Percentiles rank a stretch among this genome's conserved stretches.
Conservation (phyloP, 139 green algal genomes). For the Picochlorum costavermella region DNA sequence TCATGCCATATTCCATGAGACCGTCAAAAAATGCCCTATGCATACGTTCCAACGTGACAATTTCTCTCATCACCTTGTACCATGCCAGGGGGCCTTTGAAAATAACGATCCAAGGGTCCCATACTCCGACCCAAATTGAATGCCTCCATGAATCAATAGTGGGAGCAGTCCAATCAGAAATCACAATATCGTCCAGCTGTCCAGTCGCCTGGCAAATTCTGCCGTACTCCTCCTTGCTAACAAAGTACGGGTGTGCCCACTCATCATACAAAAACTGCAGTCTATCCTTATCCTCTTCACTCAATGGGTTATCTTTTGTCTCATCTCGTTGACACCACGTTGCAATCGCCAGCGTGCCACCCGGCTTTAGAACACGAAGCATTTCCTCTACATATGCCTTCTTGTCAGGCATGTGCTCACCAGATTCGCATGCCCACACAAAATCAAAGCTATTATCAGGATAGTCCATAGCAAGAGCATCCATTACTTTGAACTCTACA, state of each 20-base stretch:
- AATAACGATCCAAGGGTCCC: conserved; percentile 89
- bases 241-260: conserved; percentile 94
- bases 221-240: conserved; percentile 84
- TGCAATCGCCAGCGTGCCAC: conserved; percentile 72
- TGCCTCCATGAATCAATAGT: conserved; percentile 87
- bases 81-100: conserved; percentile 66
- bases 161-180: conserved; percentile 75
- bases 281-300: conserved; percentile 54
- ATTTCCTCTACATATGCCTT: conserved; percentile 88
- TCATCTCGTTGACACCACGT: conserved; percentile 92
- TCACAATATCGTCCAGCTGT: conserved; percentile 40
- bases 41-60: conserved; percentile 90
- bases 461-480: conserved; percentile 87
- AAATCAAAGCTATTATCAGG: conserved; percentile 85
- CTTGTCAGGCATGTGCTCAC: conserved; percentile 99
- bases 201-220: conserved; percentile 68
- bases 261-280: conserved; percentile 93
- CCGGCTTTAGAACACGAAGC: conserved; percentile 81
- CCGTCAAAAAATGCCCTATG: conserved; percentile 76
- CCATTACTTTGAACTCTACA: conserved; percentile 83
- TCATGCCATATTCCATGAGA: conserved; percentile 62
- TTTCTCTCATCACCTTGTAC: conserved; percentile 84
- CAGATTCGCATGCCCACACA: conserved; percentile 94
- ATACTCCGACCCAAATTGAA: conserved; percentile 86
- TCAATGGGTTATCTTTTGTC: conserved; percentile 45